A percentile compares a stretch with the other conserved stretches of the same genome.
Conservation (phyloP, 345 rosid species). For the Raphanus sativus region DNA sequence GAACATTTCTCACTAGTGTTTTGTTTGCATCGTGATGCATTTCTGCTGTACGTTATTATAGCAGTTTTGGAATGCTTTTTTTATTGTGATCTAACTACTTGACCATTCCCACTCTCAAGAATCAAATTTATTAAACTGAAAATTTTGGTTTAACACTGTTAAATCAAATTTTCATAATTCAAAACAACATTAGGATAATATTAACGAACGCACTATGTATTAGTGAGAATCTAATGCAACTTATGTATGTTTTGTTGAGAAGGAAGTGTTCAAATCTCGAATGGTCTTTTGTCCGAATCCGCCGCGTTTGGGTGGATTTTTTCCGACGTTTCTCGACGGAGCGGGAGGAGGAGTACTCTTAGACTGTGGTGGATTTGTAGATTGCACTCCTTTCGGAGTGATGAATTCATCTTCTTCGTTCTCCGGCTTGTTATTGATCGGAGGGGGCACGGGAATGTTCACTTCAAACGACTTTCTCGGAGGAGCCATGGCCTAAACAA, state of each 20-base stretch:
- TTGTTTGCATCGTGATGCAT: too few relatives aligned
- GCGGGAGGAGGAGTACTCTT: conserved; percentile 25
- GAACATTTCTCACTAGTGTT: too few relatives aligned
- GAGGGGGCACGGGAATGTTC: background rate
- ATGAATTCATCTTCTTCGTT: conserved; percentile 19
- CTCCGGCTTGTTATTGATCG: background rate
- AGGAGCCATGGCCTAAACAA: background rate
- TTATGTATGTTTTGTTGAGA: background rate
- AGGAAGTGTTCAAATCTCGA: background rate
- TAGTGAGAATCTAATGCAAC: background rate
- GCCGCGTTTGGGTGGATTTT: background rate
- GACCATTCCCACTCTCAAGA: too few relatives aligned
- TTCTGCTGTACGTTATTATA: conserved; percentile 38
- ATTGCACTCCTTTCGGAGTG: conserved; percentile 22
- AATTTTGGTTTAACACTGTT: background rate
- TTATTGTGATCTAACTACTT: too few relatives aligned
- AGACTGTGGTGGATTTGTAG: conserved; percentile 11
- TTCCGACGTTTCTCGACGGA: background rate
- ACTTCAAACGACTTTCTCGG: background rate
- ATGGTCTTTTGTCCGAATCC: background rate
- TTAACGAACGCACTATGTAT: background rate
- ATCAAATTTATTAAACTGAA: background rate
- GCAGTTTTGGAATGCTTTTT: background rate
- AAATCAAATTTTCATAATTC: background rate
- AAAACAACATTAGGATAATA: background rate